Evolutionary conservation across 2,329 filamentous ascomycete genomes (phyloP).

Genomic region (Camillea tinctor): DNA sequence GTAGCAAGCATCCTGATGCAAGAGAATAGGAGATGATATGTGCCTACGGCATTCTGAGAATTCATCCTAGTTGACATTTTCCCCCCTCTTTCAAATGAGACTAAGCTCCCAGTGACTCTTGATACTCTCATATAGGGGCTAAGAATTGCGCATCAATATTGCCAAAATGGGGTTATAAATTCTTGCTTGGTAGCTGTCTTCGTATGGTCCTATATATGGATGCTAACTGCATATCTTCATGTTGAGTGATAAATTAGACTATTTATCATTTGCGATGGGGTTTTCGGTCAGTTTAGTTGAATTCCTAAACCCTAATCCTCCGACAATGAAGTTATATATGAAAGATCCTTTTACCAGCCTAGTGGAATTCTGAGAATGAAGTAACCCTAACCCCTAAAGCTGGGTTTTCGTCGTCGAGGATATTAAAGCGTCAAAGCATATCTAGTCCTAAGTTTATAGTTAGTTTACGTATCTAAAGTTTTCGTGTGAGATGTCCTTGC

Average conservation of each 20-base stretch:
- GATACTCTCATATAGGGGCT: slow-evolving; percentile 43
- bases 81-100: slow-evolving; percentile 46
- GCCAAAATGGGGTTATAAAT: slow-evolving; percentile 39
- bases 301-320: slow-evolving; percentile 28
- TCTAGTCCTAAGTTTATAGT: no score
- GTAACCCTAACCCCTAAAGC: no score
- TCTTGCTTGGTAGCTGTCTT: slow-evolving; percentile 38
- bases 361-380: no score
- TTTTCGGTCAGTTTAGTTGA: slow-evolving; percentile 27
- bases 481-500: no score
- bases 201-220: slow-evolving; percentile 33
- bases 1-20: slow-evolving; percentile 43
- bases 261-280: slow-evolving; percentile 27
- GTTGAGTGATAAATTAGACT: slow-evolving; percentile 26
- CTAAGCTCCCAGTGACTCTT: slow-evolving; percentile 43
- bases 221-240: slow-evolving; percentile 29
- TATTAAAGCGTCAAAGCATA: no score
- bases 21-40: slow-evolving; percentile 37
- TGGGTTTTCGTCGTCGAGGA: no score
- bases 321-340: slow-evolving; percentile 26
- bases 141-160: slow-evolving; percentile 14
- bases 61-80: no score
- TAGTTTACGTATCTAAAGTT: no score
- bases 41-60: slow-evolving; percentile 5
- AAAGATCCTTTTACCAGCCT: slow-evolving; percentile 11